Evolutionary conservation across 139 green algal species (phyloP), one percentile per base, ranked within the genome.

Genomic region (Gonium pectorale): DNA sequence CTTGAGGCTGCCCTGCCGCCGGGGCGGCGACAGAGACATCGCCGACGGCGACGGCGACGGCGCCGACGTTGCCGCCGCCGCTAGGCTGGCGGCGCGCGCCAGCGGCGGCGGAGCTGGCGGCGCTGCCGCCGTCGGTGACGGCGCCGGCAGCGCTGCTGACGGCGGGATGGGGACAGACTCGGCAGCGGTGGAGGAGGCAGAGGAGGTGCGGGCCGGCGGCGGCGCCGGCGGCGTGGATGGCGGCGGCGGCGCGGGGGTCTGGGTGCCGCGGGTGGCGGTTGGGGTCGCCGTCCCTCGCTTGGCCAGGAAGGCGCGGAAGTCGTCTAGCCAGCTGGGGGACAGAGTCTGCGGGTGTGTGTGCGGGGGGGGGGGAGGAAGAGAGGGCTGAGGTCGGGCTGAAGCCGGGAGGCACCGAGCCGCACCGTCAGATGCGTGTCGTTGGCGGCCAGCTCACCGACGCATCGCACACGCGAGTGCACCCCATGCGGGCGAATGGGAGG

Each of bases 291-390:
- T 60, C 27, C 19, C 0, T 17, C 75, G 75, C n/a, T 37, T 3
- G 19, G 41, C 59, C 21, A 82, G 41, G 59, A 82, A 82, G 59
- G 21, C 75, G 19, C 59, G n/a, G 59, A 82, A 62, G 75, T 82
- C 75, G 40, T 82, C 75, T 15, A 44, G 5, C 75, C 75, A 82
- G 75, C 40, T 62, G 27, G 75, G 75, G 0, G 75, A 46, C 11
- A 82, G 75, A 4, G 33, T 26, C 75, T 82, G 75, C n/a, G n/a
- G n/a, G n/a, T n/a, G n/a, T n/a, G n/a, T n/a, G 27, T 38, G 24
- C 27, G 59, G 59, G 6, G 26, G n/a, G n/a, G n/a, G n/a, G n/a
- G n/a, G n/a, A n/a, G n/a, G n/a, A n/a, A n/a, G n/a, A n/a, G n/a
- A n/a, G n/a, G n/a, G n/a, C n/a, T n/a, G n/a, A n/a, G n/a, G n/a